A percentile compares a stretch with the other conserved stretches of the same genome.
Conservation (phyloP, 805 yeast species). For the Priceomyces fermenticarens region DNA sequence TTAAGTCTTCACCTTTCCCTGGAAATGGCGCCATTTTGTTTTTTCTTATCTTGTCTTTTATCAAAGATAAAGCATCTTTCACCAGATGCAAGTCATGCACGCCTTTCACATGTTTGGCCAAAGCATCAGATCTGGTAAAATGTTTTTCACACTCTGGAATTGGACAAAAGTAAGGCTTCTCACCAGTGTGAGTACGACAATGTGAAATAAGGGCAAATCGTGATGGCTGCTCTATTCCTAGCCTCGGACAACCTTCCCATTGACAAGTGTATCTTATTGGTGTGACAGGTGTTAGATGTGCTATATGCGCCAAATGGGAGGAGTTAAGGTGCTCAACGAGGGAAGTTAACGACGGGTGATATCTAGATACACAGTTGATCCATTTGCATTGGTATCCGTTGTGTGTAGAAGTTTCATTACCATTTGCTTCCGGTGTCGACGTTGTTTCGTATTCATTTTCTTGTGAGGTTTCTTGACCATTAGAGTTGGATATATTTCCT, state of each 20-base stretch:
- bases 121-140: slow-evolving; percentile 59
- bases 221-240: slow-evolving; percentile 51
- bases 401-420: background rate
- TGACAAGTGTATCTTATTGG: slow-evolving; percentile 48
- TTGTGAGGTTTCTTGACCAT: no score
- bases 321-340: slow-evolving; percentile 32
- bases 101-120: slow-evolving; percentile 60
- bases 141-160: slow-evolving; percentile 64
- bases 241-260: slow-evolving; percentile 59
- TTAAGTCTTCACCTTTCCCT: slow-evolving; percentile 19
- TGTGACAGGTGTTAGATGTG: slow-evolving; percentile 15
- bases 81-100: slow-evolving; percentile 52
- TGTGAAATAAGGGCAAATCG: slow-evolving; percentile 61
- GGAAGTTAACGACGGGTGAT: slow-evolving; percentile 18
- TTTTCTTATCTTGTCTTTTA: slow-evolving; percentile 28
- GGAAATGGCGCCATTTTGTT: slow-evolving; percentile 24
- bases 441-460: no score
- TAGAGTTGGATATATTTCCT: background rate
- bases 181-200: slow-evolving; percentile 63
- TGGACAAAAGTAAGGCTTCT: slow-evolving; percentile 61
- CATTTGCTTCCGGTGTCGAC: no score
- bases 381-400: slow-evolving; percentile 26
- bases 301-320: slow-evolving; percentile 23
- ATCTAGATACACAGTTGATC: slow-evolving; percentile 23
- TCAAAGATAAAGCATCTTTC: slow-evolving; percentile 28